Evolutionary conservation across 805 yeast species (phyloP).

Genomic region (Zygosaccharomyces kombuchaensis): DNA sequence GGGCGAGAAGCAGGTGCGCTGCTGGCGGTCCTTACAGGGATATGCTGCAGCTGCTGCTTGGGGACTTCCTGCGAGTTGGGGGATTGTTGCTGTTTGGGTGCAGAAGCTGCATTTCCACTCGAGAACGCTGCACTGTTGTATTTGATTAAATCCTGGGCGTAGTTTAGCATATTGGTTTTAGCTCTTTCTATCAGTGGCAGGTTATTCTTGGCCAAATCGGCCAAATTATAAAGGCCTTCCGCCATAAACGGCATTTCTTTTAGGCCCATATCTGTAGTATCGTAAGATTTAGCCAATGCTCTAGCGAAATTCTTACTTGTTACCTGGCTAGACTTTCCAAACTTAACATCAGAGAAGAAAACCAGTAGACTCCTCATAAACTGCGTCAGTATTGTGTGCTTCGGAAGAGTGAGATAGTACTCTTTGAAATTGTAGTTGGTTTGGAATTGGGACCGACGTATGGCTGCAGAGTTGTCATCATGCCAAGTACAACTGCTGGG

Average conservation of each 20-base stretch:
- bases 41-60: background rate
- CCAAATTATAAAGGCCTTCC: slow-evolving; percentile 20
- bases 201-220: slow-evolving; percentile 12
- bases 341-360: slow-evolving; percentile 17
- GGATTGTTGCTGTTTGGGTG: background rate
- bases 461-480: background rate
- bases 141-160: slow-evolving; percentile 10
- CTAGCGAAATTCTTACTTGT: slow-evolving; percentile 11
- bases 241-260: slow-evolving; percentile 17
- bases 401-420: slow-evolving; percentile 6
- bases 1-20: slow-evolving; percentile 5
- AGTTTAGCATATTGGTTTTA: slow-evolving; percentile 9
- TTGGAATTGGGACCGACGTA: slow-evolving; percentile 8
- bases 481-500: slow-evolving; percentile 12
- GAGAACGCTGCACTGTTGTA: slow-evolving; percentile 6
- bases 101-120: background rate
- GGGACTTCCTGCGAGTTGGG: background rate
- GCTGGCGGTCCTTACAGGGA: background rate
- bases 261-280: slow-evolving; percentile 8
- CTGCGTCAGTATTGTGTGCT: slow-evolving; percentile 9
- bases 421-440: slow-evolving; percentile 18
- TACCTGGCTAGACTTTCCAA: slow-evolving; percentile 16
- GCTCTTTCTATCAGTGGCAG: slow-evolving; percentile 18
- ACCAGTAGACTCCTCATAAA: slow-evolving; percentile 16
- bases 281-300: slow-evolving; percentile 4